Percentiles rank a stretch among this genome's conserved stretches.
These are phyloP conservation scores for Magnusiomyces clavatus DNA, from an alignment of 1,139 yeast genomes.

Conservation along the genomic window DNA sequence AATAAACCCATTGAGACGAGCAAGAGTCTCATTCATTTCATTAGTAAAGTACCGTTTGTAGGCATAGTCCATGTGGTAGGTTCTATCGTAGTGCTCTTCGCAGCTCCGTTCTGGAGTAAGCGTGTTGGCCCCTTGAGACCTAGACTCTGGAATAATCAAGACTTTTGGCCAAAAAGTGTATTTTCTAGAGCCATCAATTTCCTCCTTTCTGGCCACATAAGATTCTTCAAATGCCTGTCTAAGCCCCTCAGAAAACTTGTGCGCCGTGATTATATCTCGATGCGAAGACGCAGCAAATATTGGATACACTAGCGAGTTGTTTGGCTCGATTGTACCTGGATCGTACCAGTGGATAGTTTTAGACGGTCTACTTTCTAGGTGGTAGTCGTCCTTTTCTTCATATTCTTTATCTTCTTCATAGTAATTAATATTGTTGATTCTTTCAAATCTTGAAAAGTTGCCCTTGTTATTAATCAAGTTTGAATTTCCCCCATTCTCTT, in stretches of 20 bases:
- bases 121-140: constrained; percentile 12
- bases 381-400: too few relatives aligned
- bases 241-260: constrained; percentile 13
- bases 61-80: constrained; percentile 6
- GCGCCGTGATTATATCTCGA: constrained; percentile 17
- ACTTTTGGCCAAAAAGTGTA: neutral
- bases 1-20: neutral
- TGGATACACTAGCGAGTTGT: constrained; percentile 1
- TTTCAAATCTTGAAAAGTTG: too few relatives aligned
- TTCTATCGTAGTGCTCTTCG: neutral
- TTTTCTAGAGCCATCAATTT: neutral
- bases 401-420: too few relatives aligned
- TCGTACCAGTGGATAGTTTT: neutral
- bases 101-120: constrained; percentile 15
- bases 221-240: constrained; percentile 5
- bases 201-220: constrained; percentile 6
- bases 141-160: constrained; percentile 10
- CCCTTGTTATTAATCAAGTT: too few relatives aligned
- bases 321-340: too few relatives aligned
- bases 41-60: constrained; percentile 5
- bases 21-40: constrained; percentile 1
- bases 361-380: neutral
- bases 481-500: too few relatives aligned
- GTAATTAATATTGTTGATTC: too few relatives aligned
- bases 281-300: constrained; percentile 15